phyloP scores from a whole-genome alignment of 306 rosid genomes.

The Begonia masoniana region DNA sequence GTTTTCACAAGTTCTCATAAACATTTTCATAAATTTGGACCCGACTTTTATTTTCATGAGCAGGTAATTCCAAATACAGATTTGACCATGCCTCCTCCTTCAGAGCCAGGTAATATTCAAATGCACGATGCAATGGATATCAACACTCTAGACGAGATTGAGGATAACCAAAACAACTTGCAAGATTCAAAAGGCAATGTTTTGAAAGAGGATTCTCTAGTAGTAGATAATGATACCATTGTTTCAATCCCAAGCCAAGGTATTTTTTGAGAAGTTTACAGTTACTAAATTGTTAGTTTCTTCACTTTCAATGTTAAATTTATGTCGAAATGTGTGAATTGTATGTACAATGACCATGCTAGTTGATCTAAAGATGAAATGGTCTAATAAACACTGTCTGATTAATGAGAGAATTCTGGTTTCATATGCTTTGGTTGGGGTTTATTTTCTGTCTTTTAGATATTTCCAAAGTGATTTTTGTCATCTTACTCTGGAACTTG shows the following conservation, averaged over 20 bases:
- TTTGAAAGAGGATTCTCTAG: constrained; percentile 15
- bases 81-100: constrained; percentile 16
- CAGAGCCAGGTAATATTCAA: constrained; percentile 23
- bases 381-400: too few relatives aligned
- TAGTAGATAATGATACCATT: constrained; percentile 21
- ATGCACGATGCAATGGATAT: constrained; percentile 18
- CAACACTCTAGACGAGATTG: constrained; percentile 6
- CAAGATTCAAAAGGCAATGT: constrained; percentile 17
- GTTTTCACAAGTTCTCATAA: too few relatives aligned
- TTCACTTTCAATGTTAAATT: too few relatives aligned
- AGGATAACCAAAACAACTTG: too few relatives aligned
- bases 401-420: neutral
- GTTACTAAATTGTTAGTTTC: neutral
- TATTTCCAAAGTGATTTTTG: too few relatives aligned
- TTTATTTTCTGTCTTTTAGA: neutral
- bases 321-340: too few relatives aligned
- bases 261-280: constrained; percentile 13
- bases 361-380: too few relatives aligned
- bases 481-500: too few relatives aligned
- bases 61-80: constrained; percentile 40
- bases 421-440: neutral
- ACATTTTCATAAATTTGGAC: too few relatives aligned
- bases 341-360: too few relatives aligned
- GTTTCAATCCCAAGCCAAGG: constrained; percentile 43
- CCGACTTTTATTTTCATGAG: neutral